Conservation (phyloP, 2,329 filamentous ascomycete genomes). For the Cladosporium colombiae region DNA sequence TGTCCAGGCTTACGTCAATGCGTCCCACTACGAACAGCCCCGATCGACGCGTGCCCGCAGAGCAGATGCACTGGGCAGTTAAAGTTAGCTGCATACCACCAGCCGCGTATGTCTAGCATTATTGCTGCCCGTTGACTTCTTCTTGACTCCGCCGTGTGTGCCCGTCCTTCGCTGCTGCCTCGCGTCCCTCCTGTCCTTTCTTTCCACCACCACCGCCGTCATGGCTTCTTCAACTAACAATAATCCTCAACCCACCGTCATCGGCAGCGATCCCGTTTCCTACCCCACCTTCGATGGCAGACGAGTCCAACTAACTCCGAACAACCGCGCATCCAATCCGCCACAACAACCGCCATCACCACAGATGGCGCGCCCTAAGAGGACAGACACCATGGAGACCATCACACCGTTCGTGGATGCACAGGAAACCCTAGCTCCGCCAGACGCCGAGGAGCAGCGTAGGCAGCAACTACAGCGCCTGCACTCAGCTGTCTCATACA, state of each 20-base stretch:
- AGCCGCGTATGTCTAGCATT: constrained; percentile 13
- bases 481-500: constrained; percentile 17
- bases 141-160: neutral
- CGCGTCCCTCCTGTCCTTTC: neutral
- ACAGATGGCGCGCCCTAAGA: constrained; percentile 18
- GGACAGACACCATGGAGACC: constrained; percentile 33
- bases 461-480: constrained; percentile 14
- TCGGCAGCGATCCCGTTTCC: constrained; percentile 7
- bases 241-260: neutral
- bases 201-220: neutral
- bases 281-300: constrained; percentile 20
- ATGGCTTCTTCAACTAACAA: neutral
- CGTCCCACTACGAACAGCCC: neutral
- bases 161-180: neutral
- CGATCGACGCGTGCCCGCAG: constrained; percentile 11
- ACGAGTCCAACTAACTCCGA: constrained; percentile 18
- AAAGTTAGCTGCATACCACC: constrained; percentile 11
- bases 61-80: constrained; percentile 5
- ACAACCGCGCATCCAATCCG: neutral
- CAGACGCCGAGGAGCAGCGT: constrained; percentile 3
- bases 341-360: constrained; percentile 1
- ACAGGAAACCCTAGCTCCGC: constrained; percentile 23
- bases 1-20: constrained; percentile 12
- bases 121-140: neutral
- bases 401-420: constrained; percentile 34